Conservation (phyloP, 192 early-diverging fungal species). For the Podila epicladia region DNA sequence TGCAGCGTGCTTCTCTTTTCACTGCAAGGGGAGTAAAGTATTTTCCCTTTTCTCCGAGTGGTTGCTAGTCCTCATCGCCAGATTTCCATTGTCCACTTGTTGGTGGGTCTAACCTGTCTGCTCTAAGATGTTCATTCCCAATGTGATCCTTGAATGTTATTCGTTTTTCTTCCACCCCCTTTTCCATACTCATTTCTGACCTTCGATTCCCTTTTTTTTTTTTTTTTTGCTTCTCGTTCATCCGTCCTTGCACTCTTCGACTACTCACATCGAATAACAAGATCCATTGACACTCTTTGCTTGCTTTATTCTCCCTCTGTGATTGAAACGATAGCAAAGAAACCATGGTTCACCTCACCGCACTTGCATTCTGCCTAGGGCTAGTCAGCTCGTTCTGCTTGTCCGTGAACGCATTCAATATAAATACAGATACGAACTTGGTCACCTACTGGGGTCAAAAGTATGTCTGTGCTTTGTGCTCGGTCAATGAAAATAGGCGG, state of each 20-base stretch:
- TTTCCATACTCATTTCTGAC: neutral
- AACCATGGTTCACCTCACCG: neutral
- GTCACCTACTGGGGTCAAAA: slow-evolving; percentile 68
- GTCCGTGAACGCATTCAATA: slow-evolving; percentile 55
- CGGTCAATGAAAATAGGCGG: too few species aligned
- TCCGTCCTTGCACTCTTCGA: neutral
- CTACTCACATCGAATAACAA: neutral
- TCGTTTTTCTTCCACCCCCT: neutral
- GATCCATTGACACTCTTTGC: too few species aligned
- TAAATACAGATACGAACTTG: slow-evolving; percentile 59
- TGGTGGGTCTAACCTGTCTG: too few species aligned
- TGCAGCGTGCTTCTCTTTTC: too few species aligned
- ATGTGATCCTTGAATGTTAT: neutral
- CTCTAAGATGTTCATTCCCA: too few species aligned
- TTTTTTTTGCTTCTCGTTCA: neutral
- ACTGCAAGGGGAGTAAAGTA: too few species aligned
- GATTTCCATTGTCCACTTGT: too few species aligned
- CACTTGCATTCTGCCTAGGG: neutral
- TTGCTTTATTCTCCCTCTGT: neutral
- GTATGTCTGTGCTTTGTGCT: neutral
- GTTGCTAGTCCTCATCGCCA: too few species aligned
- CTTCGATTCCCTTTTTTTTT: neutral
- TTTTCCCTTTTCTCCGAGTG: too few species aligned
- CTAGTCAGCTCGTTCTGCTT: slow-evolving; percentile 4
- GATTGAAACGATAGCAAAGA: neutral